Base-by-base conservation (phyloP, 768 basidiomycete genomes). In the Boletellus ananas region DNA sequence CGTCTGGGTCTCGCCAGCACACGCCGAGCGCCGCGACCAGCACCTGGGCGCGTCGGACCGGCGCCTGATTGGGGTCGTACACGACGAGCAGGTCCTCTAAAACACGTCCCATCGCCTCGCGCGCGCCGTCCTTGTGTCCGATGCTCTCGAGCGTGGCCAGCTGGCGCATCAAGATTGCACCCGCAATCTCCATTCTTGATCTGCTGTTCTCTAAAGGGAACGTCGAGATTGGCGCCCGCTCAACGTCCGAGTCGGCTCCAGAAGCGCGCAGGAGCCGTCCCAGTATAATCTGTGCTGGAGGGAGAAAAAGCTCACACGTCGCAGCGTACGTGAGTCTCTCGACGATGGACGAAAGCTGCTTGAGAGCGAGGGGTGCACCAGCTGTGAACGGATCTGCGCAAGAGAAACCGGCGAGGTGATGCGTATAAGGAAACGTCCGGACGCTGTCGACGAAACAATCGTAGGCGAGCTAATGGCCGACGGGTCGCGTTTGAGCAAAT, bases 291-390 rank as follows among this genome's bases (percentile, higher is more conserved):
- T 74, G 69, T 6, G 67, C 61, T 0, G 81, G 68, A 8, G 71
- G 56, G 41, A 85, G 69, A 25, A 87, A 70, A 5, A 91, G 76
- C 25, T 91, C 88, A 61, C 78, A 85, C 3, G 79, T 69, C 12
- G 79, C 84, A 20, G 86, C 72, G 50, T 83, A 85, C 0, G 88
- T 84, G 20, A 83, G 69, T 17, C 82, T 72, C 52, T 90, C 86
- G 16, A 91, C 58, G 36, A 90, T 75, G 8, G 69, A 64, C 1
- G 72, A 77, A 6, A 89, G 74, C 49, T 87, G 84, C 54, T 76
- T 80, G 33, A 80, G 65, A 2, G 69, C 58, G 23, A 72, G 58
- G 12, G 70, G 72, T 0, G 67, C 46, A n/a, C 69, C 69, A 55
- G 70, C 51, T 2, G 57, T 57, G 41, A 87, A 74, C 6, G 69